A percentile compares a stretch with the other conserved stretches of the same genome.
phyloP scores from a whole-genome alignment of 176 grass and related monocot genomes.

The Zoysia japonica region DNA sequence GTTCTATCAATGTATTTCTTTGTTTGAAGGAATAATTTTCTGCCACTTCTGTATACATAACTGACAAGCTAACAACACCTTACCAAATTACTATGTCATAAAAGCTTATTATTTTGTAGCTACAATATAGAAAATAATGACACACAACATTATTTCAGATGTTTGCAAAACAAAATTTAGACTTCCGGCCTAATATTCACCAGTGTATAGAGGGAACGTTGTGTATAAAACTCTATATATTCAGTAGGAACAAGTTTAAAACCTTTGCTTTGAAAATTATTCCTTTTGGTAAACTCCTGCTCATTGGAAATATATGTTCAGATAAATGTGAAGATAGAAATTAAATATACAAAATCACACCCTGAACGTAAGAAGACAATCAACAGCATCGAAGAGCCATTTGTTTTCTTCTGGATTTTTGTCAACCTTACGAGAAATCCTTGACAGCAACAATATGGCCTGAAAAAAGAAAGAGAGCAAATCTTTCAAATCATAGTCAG shows the following conservation, averaged over 20 bases:
- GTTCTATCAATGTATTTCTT: no score
- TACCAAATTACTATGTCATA: no score
- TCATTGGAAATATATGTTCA: not conserved
- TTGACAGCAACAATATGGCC: slow-evolving; percentile 37
- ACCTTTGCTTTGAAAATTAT: not conserved
- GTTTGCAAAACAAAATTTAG: not conserved
- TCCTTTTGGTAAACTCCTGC: not conserved
- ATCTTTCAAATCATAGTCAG: not conserved
- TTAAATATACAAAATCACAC: not conserved
- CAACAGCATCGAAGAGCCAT: slow-evolving; percentile 21
- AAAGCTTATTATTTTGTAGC: no score
- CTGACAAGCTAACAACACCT: no score
- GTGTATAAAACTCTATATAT: not conserved
- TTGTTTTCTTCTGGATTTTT: not conserved
- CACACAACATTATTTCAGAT: not conserved
- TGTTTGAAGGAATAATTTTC: not conserved
- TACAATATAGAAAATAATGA: no score
- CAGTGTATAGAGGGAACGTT: not conserved
- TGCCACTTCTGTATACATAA: not conserved
- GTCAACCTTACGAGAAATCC: slow-evolving; percentile 3
- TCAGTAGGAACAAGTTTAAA: not conserved
- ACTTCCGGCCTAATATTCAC: no score
- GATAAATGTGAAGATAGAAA: not conserved
- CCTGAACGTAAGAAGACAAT: slow-evolving; percentile 41
- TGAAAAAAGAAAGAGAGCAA: not conserved